These are phyloP conservation scores for Peronospora farinosa DNA, from an alignment of 352 stramenopile genomes.

Conservation along the genomic window DNA sequence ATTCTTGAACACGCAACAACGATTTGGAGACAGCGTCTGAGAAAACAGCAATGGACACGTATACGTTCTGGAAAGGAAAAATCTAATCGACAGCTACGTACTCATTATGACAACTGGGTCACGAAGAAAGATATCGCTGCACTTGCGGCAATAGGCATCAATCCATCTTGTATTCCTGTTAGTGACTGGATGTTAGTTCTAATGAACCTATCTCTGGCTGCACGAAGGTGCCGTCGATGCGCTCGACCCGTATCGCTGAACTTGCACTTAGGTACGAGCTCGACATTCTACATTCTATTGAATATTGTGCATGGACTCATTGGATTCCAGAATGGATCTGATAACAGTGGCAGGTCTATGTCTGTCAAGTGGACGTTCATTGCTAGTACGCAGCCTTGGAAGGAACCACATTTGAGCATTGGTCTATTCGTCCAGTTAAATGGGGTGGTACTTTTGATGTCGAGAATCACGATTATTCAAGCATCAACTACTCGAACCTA, in stretches of 20 bases:
- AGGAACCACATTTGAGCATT: slow-evolving; percentile 91
- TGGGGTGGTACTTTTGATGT: slow-evolving; percentile 91
- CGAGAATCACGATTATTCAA: slow-evolving; percentile 80
- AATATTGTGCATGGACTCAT: slow-evolving; percentile 92
- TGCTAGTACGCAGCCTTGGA: slow-evolving; percentile 70
- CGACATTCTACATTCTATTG: slow-evolving; percentile 83
- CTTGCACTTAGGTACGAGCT: slow-evolving; percentile 85
- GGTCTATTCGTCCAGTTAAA: slow-evolving; percentile 85
- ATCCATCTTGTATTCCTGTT: slow-evolving; percentile 86
- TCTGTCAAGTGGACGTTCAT: slow-evolving; percentile 89
- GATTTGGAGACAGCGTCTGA: slow-evolving; percentile 64
- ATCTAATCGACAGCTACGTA: slow-evolving; percentile 88
- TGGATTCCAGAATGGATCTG: slow-evolving; percentile 93
- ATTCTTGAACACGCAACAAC: slow-evolving; percentile 82
- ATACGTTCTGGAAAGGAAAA: slow-evolving; percentile 89
- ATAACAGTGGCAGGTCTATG: slow-evolving; percentile 89
- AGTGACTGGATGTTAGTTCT: slow-evolving; percentile 93
- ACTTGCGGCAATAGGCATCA: slow-evolving; percentile 69
- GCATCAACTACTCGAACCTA: slow-evolving; percentile 90
- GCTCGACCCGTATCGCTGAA: slow-evolving; percentile 83
- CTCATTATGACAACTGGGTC: slow-evolving; percentile 93
- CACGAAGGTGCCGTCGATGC: slow-evolving; percentile 87
- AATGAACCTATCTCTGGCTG: slow-evolving; percentile 92
- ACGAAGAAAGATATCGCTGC: slow-evolving; percentile 89
- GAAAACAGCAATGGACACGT: slow-evolving; percentile 89